Base-by-base conservation (phyloP, 2,329 filamentous ascomycete species). In the Coleophoma eucalyptorum region DNA sequence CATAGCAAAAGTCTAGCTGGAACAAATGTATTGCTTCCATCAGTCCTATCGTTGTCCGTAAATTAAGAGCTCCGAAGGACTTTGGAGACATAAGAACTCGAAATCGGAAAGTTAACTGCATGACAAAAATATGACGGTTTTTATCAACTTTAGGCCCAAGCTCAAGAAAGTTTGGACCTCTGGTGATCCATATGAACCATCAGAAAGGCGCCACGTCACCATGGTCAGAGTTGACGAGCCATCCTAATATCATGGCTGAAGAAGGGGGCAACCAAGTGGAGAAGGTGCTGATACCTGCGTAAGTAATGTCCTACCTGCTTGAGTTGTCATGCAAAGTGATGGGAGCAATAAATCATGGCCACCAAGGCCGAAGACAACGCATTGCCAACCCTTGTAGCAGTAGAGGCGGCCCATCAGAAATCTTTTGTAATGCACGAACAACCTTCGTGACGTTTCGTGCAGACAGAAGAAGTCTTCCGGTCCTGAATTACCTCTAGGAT, bases 121-220 rank as follows among this genome's bases (percentile, higher is more conserved):
- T 55, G 55, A 59, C 34, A 45, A 51, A 52, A 47, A 47, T 43
- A 43, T 49, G 53, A 53, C 55, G 55, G 59, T 45, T 53, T 58
- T 18, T 20, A 42, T 26, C 26, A 26, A 26, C 26, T 26, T 26
- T 26, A 57, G 48, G 50, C 53, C 46, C 56, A 59, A 52, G 53
- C 54, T 57, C 50, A 46, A 50, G 45, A 35, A 49, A n/a, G 26
- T 26, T 48, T 41, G 32, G 44, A 48, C 57, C 57, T 60, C 50
- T 49, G 35, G 35, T 49, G 43, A 43, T 48, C 34, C 45, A 54
- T 42, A 52, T 43, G 52, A 61, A 52, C 62, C 64, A 66, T 58
- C 60, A 46, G 60, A 45, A 62, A 55, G 37, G 54, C 54, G 64
- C 63, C 64, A 66, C 64, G 63, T 66, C 58, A 62, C 57, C 60